Evolutionary conservation across 208 protist genomes (phyloP), one percentile per base, ranked within the genome.

Genomic region (Leptomonas seymouri): DNA sequence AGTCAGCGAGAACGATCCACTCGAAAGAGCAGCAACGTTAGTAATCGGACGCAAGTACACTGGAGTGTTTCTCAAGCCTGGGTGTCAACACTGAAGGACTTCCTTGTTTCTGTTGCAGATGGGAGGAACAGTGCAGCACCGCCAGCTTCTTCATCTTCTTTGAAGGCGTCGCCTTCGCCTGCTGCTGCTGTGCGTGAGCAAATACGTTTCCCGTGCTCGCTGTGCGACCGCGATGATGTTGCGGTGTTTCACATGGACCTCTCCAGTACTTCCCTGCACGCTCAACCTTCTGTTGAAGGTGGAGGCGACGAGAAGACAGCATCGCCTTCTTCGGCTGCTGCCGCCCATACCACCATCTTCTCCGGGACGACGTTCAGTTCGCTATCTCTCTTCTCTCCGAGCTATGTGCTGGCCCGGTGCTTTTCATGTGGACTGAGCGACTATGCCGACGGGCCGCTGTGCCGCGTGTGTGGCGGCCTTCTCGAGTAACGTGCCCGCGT

Each of bases 401-500:
- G 86, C 9, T 74, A 77, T 46, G 84, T 92, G 21, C 34, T 94
- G 53, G 86, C 83, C 46, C 79, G 78, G 6, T 96, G 91, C 42
- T 41, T 72, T 25, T 39, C 61, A 23, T 96, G 91, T 65, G 78
- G 79, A 14, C 46, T 92, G 53, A 80, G 71, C 56, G 88, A 94
- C 69, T 93, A 82, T 46, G 86, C 78, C 0, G 70, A 70, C 0
- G 83, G 82, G 8, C 74, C 91, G 14, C 62, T 82, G 11, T 96
- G 91, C 80, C 65, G 79, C 36, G 75, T 96, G 25, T 96, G 91
- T 67, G 91, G 84, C 15, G 88, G 86, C 4, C 70, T 93, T 0
- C 77, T 91, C 8, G 31, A 77, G 75, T 96, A 36, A 11, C 51
- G 11, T 30, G 14, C 28, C 39, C 45, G 59, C 39, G 8, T 51